These are phyloP conservation scores for Cymbopogon citratus DNA, from an alignment of 176 grass and related monocot genomes.

Conservation along the genomic window DNA sequence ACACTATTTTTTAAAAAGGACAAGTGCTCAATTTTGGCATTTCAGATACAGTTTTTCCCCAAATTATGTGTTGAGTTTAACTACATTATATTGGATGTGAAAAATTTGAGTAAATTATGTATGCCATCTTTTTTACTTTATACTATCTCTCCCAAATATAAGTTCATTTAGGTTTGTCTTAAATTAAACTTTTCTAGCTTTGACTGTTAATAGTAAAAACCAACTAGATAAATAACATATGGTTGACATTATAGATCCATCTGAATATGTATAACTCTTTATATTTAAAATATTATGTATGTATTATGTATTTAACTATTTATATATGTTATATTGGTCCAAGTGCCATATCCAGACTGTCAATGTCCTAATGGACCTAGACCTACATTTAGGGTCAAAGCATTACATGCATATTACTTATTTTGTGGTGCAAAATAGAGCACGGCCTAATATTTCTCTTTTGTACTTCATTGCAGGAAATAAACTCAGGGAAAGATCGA, in stretches of 20 bases:
- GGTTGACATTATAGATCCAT: not conserved
- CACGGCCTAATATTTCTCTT: constrained; percentile 14
- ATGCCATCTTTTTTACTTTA: not conserved
- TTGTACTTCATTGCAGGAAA: constrained; percentile 50
- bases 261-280: not conserved
- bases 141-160: not conserved
- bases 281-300: no score
- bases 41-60: not conserved
- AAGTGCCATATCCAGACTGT: not conserved
- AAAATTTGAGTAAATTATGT: not conserved
- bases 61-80: not conserved
- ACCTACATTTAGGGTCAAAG: not conserved
- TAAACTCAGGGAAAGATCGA: constrained; percentile 52
- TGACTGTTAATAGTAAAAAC: not conserved
- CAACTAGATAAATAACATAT: not conserved
- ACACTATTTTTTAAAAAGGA: not conserved
- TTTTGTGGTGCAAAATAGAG: not conserved
- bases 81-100: not conserved
- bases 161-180: not conserved
- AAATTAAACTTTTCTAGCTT: not conserved
- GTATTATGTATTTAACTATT: not conserved
- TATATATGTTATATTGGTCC: no score
- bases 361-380: not conserved
- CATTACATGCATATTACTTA: not conserved
- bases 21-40: not conserved